Evolutionary conservation across 208 protist species (phyloP).

Genomic region (Leishmania amazonensis): DNA sequence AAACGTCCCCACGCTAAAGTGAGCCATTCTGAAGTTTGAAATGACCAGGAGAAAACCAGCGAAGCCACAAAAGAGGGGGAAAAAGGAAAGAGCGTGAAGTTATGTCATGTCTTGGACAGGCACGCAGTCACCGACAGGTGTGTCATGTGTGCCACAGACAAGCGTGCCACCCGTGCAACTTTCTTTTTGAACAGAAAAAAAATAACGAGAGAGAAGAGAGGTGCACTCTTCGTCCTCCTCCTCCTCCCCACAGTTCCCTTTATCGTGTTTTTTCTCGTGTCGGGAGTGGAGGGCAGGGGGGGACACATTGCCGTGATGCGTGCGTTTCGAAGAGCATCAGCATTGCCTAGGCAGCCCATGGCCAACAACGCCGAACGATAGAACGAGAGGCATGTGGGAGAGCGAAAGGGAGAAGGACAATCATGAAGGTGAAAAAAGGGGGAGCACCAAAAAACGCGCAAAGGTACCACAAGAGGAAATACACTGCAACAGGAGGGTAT

Average conservation of each 20-base stretch:
- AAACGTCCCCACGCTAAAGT: not conserved
- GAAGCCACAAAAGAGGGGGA: not conserved
- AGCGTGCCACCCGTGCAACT: not conserved
- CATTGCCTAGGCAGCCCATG: not conserved
- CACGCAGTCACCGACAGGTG: not conserved
- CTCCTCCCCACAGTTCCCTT: not conserved
- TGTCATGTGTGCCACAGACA: not conserved
- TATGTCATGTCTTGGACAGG: not conserved
- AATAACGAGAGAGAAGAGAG: not conserved
- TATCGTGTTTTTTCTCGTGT: not conserved
- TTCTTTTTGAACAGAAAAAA: not conserved
- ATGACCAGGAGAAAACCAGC: not conserved
- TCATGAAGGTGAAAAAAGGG: not conserved
- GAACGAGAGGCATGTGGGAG: not conserved
- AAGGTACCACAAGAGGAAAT: not conserved
- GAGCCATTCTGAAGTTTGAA: not conserved
- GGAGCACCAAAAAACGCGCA: not conserved
- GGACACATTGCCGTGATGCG: not conserved
- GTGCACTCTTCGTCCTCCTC: not conserved
- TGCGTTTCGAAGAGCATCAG: not conserved
- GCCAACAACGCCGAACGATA: not conserved
- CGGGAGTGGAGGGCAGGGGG: not conserved
- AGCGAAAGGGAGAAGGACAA: not conserved
- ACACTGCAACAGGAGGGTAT: not conserved
- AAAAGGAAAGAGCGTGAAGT: not conserved